phyloP scores from a whole-genome alignment of 2,329 filamentous ascomycete species.

The Colletotrichum incanum region DNA sequence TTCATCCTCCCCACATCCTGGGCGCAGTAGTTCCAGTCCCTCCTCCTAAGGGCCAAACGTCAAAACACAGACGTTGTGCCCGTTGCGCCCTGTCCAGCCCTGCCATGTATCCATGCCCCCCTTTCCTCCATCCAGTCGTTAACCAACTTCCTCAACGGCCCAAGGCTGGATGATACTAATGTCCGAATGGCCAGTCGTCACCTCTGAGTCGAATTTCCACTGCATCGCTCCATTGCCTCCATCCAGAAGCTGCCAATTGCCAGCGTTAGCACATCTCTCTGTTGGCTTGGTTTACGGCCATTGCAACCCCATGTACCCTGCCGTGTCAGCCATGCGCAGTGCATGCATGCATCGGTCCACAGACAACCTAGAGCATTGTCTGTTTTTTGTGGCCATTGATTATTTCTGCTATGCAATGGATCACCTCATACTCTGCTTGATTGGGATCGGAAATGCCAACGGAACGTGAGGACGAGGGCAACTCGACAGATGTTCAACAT shows the following conservation, averaged over 20 bases:
- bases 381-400: not conserved
- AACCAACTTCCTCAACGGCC: constrained; percentile 27
- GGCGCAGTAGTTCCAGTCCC: not conserved
- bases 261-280: not conserved
- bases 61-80: not conserved
- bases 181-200: not conserved
- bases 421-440: not conserved
- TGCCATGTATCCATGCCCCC: constrained; percentile 6
- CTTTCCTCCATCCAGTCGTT: not conserved
- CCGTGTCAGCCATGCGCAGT: constrained; percentile 14
- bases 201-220: not conserved
- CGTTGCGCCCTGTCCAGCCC: constrained; percentile 2
- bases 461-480: too few species aligned
- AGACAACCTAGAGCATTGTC: not conserved
- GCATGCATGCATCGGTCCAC: constrained; percentile 19
- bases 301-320: constrained; percentile 3
- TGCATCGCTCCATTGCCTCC: constrained; percentile 28
- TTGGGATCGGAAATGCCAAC: not conserved
- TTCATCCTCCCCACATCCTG: constrained; percentile 11
- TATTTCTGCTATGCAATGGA: not conserved
- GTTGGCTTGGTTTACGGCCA: not conserved
- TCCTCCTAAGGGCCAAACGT: not conserved
- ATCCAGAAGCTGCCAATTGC: constrained; percentile 20
- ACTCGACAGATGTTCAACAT: not conserved
- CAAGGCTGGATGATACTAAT: constrained; percentile 15